These are phyloP conservation scores for Botrytis fragariae DNA, from an alignment of 2,329 filamentous ascomycete species.

Conservation along the genomic window DNA sequence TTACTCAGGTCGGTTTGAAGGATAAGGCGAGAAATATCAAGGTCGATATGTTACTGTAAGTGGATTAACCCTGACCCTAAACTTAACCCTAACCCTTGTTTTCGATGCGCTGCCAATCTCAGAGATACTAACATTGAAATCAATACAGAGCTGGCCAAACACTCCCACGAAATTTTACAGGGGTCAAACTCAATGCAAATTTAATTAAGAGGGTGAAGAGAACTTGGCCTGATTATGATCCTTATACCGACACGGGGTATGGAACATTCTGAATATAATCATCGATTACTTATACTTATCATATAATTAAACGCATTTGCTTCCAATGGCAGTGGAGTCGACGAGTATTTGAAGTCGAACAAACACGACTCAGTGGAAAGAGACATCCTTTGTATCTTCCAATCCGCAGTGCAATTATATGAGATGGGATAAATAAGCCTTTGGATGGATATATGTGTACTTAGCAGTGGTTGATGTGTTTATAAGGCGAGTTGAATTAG, in stretches of 20 bases:
- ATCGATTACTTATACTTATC: background rate
- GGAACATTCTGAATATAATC: background rate
- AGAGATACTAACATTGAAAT: background rate
- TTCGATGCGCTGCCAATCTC: background rate
- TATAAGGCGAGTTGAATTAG: background rate
- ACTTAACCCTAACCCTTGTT: background rate
- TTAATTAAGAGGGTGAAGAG: background rate
- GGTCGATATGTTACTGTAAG: constrained; percentile 45
- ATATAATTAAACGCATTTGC: background rate
- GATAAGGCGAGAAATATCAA: constrained; percentile 56
- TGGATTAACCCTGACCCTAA: constrained; percentile 23
- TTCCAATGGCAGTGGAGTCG: background rate
- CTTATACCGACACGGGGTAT: background rate
- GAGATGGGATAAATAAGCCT: background rate
- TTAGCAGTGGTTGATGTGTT: background rate
- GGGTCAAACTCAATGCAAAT: background rate
- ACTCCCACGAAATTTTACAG: background rate
- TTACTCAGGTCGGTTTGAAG: constrained; percentile 51
- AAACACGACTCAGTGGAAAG: background rate
- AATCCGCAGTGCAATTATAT: background rate
- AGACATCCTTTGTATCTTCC: background rate
- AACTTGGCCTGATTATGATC: background rate
- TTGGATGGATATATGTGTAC: background rate
- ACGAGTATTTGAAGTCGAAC: background rate
- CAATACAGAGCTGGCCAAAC: background rate